Percentiles rank a stretch among this genome's conserved stretches.
These are phyloP conservation scores for Candida germanica DNA, from an alignment of 805 yeast genomes.

Conservation along the genomic window DNA sequence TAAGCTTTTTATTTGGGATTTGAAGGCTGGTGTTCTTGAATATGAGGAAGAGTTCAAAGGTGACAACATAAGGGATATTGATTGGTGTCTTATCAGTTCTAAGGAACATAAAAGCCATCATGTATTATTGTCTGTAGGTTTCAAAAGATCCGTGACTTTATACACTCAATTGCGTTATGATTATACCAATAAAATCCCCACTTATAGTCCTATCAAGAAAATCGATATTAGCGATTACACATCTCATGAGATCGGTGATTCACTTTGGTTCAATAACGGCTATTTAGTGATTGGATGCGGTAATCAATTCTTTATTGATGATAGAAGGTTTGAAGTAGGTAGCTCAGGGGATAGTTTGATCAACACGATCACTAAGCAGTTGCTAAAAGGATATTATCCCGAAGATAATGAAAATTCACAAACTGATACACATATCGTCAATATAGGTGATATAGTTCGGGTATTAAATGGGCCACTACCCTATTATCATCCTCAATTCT, in stretches of 20 bases:
- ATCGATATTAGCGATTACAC: constrained; percentile 72
- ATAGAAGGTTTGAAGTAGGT: constrained; percentile 48
- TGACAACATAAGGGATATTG: constrained; percentile 62
- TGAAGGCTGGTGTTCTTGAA: constrained; percentile 63
- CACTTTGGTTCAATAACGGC: constrained; percentile 81
- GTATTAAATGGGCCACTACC: constrained; percentile 89
- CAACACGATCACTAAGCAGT: constrained; percentile 49
- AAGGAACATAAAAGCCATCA: constrained; percentile 17
- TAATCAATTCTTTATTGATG: constrained; percentile 82
- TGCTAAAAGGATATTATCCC: constrained; percentile 29
- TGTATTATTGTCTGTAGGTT: constrained; percentile 80
- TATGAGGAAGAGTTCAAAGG: constrained; percentile 44
- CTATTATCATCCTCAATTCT: constrained; percentile 83
- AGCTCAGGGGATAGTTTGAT: constrained; percentile 29
- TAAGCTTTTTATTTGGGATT: constrained; percentile 75
- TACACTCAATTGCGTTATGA: constrained; percentile 86
- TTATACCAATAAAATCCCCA: constrained; percentile 75
- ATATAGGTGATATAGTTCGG: constrained; percentile 66
- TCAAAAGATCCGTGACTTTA: constrained; percentile 55
- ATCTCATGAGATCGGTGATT: constrained; percentile 81
- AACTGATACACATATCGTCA: constrained; percentile 18
- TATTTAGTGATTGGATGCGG: constrained; percentile 82
- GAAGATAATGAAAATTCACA: constrained; percentile 3
- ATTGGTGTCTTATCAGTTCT: constrained; percentile 70
- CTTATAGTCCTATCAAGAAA: constrained; percentile 72